Evolutionary conservation across 495 filamentous ascomycete species (phyloP).

Genomic region (Umbilicaria muhlenbergii): DNA sequence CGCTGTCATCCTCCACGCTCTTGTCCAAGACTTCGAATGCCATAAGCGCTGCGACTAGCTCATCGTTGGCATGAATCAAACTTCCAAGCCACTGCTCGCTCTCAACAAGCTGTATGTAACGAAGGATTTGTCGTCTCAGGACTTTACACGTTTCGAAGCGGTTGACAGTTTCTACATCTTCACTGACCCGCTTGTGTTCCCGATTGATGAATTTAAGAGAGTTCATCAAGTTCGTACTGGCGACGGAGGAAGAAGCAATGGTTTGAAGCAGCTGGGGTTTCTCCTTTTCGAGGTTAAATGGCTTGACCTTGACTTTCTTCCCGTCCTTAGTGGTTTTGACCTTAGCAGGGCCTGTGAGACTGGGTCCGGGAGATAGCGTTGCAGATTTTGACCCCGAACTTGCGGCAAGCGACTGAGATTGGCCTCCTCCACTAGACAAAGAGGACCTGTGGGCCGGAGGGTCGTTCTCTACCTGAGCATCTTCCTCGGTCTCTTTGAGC

Average conservation of each 20-base stretch:
- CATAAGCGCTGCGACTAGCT: slow-evolving; percentile 82
- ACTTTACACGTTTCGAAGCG: slow-evolving; percentile 78
- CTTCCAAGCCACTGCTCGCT: slow-evolving; percentile 67
- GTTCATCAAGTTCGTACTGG: slow-evolving; percentile 83
- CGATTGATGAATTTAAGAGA: slow-evolving; percentile 81
- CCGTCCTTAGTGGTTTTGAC: slow-evolving; percentile 22
- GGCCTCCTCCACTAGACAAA: neutral
- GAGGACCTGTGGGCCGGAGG: slow-evolving; percentile 23
- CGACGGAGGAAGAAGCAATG: slow-evolving; percentile 73
- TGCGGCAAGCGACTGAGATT: slow-evolving; percentile 11
- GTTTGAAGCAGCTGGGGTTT: slow-evolving; percentile 67
- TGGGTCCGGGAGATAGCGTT: slow-evolving; percentile 15
- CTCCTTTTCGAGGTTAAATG: slow-evolving; percentile 76
- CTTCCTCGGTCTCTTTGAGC: slow-evolving; percentile 53
- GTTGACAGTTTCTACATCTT: slow-evolving; percentile 57
- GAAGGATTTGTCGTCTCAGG: slow-evolving; percentile 66
- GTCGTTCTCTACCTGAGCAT: slow-evolving; percentile 38
- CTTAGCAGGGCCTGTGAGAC: slow-evolving; percentile 16
- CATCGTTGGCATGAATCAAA: slow-evolving; percentile 69
- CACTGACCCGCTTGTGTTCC: slow-evolving; percentile 73
- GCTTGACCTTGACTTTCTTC: slow-evolving; percentile 32
- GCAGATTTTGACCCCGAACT: slow-evolving; percentile 18
- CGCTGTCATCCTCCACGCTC: slow-evolving; percentile 90
- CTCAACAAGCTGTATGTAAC: slow-evolving; percentile 80
- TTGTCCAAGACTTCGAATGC: slow-evolving; percentile 89